Percentiles rank a stretch among this genome's conserved stretches.
phyloP scores from a whole-genome alignment of 2,329 filamentous ascomycete genomes.

The Rutstroemia sp. region DNA sequence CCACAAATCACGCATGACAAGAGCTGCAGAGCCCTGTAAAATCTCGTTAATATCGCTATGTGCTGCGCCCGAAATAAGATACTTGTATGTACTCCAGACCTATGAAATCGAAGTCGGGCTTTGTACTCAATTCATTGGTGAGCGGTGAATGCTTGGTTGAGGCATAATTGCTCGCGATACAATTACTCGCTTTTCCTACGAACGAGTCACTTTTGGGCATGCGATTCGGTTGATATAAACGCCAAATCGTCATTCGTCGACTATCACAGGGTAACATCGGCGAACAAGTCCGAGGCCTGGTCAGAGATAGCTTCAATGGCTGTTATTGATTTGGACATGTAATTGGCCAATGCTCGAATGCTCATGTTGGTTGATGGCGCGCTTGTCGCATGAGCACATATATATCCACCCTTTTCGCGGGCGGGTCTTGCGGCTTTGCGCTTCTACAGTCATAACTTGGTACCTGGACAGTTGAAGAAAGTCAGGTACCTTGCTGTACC shows the following conservation, averaged over 20 bases:
- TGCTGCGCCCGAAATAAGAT: constrained; percentile 6
- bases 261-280: constrained; percentile 11
- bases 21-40: constrained; percentile 2
- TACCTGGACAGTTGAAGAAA: not conserved
- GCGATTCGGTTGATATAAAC: constrained; percentile 15
- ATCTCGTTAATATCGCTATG: constrained; percentile 11
- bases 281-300: not conserved
- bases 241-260: constrained; percentile 25
- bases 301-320: not conserved
- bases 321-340: not conserved
- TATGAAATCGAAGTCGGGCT: constrained; percentile 17
- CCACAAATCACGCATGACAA: constrained; percentile 6
- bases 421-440: not conserved
- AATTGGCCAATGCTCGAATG: not conserved
- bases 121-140: constrained; percentile 18
- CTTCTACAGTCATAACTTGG: not conserved
- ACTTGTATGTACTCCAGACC: constrained; percentile 13
- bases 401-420: not conserved
- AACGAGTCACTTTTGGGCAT: constrained; percentile 4
- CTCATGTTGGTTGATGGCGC: constrained; percentile 7
- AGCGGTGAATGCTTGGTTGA: constrained; percentile 16
- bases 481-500: not conserved
- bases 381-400: constrained; percentile 18
- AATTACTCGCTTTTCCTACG: not conserved
- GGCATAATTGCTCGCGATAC: constrained; percentile 15